Base-by-base conservation (phyloP, 805 yeast species). In the Dipodascopsis uninucleata region DNA sequence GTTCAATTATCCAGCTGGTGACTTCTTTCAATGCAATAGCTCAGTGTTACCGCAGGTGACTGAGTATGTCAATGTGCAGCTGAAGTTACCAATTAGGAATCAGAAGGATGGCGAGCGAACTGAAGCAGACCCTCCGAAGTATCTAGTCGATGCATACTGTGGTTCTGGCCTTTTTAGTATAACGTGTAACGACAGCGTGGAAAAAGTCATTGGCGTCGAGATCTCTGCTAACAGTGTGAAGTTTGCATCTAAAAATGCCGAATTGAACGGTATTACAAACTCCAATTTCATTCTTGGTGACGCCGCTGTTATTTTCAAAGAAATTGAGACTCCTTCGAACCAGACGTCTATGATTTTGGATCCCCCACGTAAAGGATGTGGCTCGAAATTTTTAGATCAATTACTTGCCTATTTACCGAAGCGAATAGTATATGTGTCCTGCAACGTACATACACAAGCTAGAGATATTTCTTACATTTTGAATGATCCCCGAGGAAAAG, bases 291-390 rank as follows among this genome's bases (percentile, higher is more conserved):
- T 90, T 28, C 86, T 80, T 22, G 98, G 97, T 26, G 85, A 88
- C 61, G 97, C 97, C 1, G 96, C 89, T 63, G 76, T 79, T 63
- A 81, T 93, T 47, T 93, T 93, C 64, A 84, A 75, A 21, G 43
- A 52, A 16, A 83, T 85, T 50, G 82, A 81, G 50, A 78, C 87
- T 3, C 94, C 95, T 5, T 72, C 77, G 29, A 77, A 75, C 36
- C 70, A 80, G 57, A 93, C 97, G 0, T 79, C 95, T 8, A 93
- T 93, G 28, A 88, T 93, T 47, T 76, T 93, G 59, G 98, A 93
- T 65, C 98, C 98, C 3, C 96, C 97, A 33, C 79, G 98, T 64
- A 93, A 90, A 65, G 98, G 98, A 1, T 90, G 97, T 65, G 97
- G 89, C 64, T 84, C 80, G 40, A 78, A 79, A 7, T 93, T 93